Evolutionary conservation across 345 rosid species (phyloP), one percentile per base, ranked within the genome.

Genomic region (Boechera stricta): DNA sequence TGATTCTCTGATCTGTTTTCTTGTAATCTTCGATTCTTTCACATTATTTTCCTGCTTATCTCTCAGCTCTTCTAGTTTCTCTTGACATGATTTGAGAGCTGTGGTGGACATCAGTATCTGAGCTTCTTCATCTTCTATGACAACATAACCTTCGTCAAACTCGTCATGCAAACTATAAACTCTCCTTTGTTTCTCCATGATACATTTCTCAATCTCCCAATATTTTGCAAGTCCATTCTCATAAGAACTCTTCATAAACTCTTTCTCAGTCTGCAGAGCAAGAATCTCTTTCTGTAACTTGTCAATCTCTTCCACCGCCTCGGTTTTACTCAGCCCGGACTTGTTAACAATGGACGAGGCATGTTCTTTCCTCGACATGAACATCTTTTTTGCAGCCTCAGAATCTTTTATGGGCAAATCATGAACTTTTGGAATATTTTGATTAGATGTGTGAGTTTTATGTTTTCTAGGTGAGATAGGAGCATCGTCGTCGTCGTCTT

Each of bases 81-180:
- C 89, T 65, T 86, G 83, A 75, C 99, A 92, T 41, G 98, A 91
- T 74, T 85, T 85, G 36, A 95, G 65, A 67, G 99, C 96, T 3
- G 91, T 74, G 0, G 78, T 71, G 0, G 98, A 86, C 93, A 95
- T 95, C 81, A 92, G 44, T 0, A 79, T 80, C 38, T 92, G 89
- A 39, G 99, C 97, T 69, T 88, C 96, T 0, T 80, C 80, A 52
- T 91, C 91, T 72, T 95, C 91, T 5, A 95, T 90, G 56, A 88
- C 85, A 42, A 89, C 87, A 18, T 38, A 79, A n/a, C 91, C 86
- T 24, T 83, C 87, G 5, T 91, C 90, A 45, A 95, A 91, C 76
- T 92, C 97, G 53, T 91, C 97, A 69, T 91, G 87, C 76, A 92
- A 76, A 66, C 28, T 62, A 44, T 78, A 85, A 61, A 90, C 86